Evolutionary conservation across 2,329 filamentous ascomycete species (phyloP).

Genomic region (Fusarium oxysporum): DNA sequence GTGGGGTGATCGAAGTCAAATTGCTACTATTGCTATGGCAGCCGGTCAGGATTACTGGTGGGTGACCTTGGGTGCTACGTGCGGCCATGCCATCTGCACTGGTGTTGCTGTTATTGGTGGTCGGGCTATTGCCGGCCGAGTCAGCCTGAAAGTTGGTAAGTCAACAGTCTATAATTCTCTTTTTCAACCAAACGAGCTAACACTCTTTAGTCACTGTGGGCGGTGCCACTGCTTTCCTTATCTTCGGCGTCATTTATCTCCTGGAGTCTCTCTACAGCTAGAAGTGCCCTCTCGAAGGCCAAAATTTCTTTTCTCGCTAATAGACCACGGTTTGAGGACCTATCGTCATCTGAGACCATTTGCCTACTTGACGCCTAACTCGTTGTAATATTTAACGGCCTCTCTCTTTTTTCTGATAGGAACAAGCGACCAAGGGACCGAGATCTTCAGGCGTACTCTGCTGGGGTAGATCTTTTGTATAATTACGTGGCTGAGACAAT

Average conservation of each 20-base stretch:
- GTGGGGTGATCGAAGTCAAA: constrained; percentile 98
- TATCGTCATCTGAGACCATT: constrained; percentile 20
- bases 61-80: constrained; percentile 90
- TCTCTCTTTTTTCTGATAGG: constrained; percentile 2
- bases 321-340: constrained; percentile 20
- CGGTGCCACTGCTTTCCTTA: constrained; percentile 87
- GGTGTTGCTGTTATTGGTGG: constrained; percentile 92
- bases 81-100: constrained; percentile 90
- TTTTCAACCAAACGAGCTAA: constrained; percentile 35
- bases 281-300: constrained; percentile 9
- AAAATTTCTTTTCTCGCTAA: constrained; percentile 16
- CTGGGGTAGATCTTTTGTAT: constrained; percentile 29
- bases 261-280: constrained; percentile 78
- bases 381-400: constrained; percentile 42
- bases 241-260: constrained; percentile 93
- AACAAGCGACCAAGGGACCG: constrained; percentile 8
- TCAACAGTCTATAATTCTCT: constrained; percentile 44
- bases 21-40: constrained; percentile 98
- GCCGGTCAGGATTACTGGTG: constrained; percentile 99
- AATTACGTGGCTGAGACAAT: constrained; percentile 28
- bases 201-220: constrained; percentile 81
- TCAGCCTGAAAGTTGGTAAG: constrained; percentile 96
- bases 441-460: not conserved
- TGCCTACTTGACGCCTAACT: constrained; percentile 34
- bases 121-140: constrained; percentile 88